These are phyloP conservation scores for Aspergillus mulundensis DNA, from an alignment of 495 filamentous ascomycete species.

Conservation along the genomic window DNA sequence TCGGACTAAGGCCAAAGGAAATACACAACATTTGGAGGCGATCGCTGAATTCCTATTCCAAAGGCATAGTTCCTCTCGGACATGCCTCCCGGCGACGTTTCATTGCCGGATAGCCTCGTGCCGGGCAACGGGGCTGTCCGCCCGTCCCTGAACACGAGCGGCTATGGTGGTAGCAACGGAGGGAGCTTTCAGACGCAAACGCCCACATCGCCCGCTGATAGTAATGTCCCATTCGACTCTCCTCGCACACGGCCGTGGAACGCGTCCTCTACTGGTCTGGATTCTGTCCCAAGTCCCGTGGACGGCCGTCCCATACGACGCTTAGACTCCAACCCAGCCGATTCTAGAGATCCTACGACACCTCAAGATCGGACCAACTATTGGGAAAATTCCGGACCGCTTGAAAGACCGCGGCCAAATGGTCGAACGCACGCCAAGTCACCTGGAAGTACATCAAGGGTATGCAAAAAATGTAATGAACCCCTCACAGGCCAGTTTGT, in stretches of 20 bases:
- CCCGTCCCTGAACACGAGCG: constrained; percentile 40
- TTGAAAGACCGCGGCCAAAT: constrained; percentile 44
- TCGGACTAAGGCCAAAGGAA: not conserved
- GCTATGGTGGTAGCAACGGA: constrained; percentile 27
- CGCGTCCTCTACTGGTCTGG: constrained; percentile 20
- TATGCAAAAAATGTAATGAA: constrained; percentile 86
- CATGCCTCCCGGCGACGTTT: constrained; percentile 45
- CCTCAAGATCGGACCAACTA: constrained; percentile 31
- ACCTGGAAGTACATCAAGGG: constrained; percentile 41
- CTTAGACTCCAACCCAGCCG: constrained; percentile 25
- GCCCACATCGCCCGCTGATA: constrained; percentile 45
- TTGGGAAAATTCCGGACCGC: constrained; percentile 35
- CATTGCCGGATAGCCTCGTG: constrained; percentile 44
- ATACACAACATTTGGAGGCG: not conserved
- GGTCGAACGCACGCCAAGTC: constrained; percentile 42
- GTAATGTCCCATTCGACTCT: constrained; percentile 42
- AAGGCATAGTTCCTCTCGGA: constrained; percentile 24
- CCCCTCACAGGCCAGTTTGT: constrained; percentile 93
- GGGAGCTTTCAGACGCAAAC: constrained; percentile 34
- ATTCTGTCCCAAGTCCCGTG: constrained; percentile 22
- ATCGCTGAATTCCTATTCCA: constrained; percentile 1
- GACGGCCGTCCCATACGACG: constrained; percentile 32
- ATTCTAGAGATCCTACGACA: constrained; percentile 21
- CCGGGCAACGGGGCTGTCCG: constrained; percentile 43
- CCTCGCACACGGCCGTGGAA: constrained; percentile 35